Evolutionary conservation across 2,329 filamentous ascomycete genomes (phyloP), one percentile per base, ranked within the genome.

Genomic region (Penicillium sp.): DNA sequence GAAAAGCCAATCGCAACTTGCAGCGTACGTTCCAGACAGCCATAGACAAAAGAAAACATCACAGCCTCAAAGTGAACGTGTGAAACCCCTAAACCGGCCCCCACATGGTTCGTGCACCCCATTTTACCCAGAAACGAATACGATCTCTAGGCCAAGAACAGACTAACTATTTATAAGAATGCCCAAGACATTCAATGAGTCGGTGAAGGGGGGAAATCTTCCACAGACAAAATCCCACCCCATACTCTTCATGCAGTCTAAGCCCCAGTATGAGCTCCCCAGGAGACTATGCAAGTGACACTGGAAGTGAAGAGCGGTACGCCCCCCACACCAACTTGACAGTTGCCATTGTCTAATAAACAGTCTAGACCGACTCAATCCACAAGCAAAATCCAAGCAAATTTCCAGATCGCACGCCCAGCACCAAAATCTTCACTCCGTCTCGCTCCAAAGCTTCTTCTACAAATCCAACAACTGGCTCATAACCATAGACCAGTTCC

Each of bases 381-480:
- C 15, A 44, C 49, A 24, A 32, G 40, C 18, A 63, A 63, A 55
- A 62, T 60, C 25, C 55, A 59, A 37, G 54, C 57, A 15, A 55
- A 53, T 27, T 68, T 68, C 47, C 56, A 61, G 35, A 58, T 68
- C 29, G 65, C 65, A 8, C 60, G 58, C 27, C 66, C 64, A 10
- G 61, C 66, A 4, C 61, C 64, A 10, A 67, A 66, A 58, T 60
- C 59, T 20, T 52, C 54, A 6, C 53, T 68, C 9, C 61, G 65
- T 4, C 56, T 68, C 35, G 52, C 57, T 24, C 52, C 66, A 8
- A 62, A 61, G 20, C 55, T 67, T 20, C 53, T 65, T 4, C 60
- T 68, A 2, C 66, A 68, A 58, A 62, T 68, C 45, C 66, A 68
- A 55, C 66, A 68, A 56, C 42, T 68, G 27, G 48, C 49, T 3